These are phyloP conservation scores for Croton laevigatus DNA, from an alignment of 441 rosid genomes.

Conservation along the genomic window DNA sequence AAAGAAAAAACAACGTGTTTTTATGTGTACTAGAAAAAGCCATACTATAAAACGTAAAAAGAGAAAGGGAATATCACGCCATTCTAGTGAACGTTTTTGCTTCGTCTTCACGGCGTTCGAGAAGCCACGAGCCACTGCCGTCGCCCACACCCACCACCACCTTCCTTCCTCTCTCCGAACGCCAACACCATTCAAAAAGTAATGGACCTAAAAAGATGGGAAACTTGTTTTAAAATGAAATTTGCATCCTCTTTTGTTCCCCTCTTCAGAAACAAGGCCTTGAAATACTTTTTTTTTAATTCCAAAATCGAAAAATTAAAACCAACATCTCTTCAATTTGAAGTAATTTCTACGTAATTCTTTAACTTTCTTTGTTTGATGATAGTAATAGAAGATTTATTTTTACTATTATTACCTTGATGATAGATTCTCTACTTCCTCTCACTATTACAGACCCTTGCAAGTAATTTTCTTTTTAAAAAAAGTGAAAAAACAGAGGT, in stretches of 20 bases:
- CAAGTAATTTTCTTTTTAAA: conserved; percentile 13
- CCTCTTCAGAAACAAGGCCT: conserved; percentile 30
- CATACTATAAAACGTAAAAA: conserved; percentile 9
- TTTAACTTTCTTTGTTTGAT: not conserved
- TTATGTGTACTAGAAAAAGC: not conserved
- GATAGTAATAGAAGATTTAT: not conserved
- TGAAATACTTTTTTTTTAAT: not conserved
- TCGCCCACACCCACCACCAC: conserved; percentile 27
- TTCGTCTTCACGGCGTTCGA: conserved; percentile 41
- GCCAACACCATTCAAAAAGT: too few relatives aligned
- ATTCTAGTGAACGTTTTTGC: conserved; percentile 34
- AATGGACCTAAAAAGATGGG: conserved; percentile 45
- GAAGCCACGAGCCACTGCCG: conserved; percentile 62
- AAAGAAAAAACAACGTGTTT: too few relatives aligned
- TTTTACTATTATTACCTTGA: conserved; percentile 9
- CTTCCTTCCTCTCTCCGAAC: too few relatives aligned
- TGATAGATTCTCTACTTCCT: conserved; percentile 22
- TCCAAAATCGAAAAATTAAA: too few relatives aligned
- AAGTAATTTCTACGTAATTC: conserved; percentile 1
- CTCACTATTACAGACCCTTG: conserved; percentile 23
- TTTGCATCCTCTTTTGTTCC: conserved; percentile 46
- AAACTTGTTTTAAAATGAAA: conserved; percentile 13
- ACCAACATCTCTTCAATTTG: too few relatives aligned
- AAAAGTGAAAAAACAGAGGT: not conserved
- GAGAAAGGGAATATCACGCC: conserved; percentile 45